phyloP scores from a whole-genome alignment of 2,329 filamentous ascomycete species.

The Microthyrium microscopicum region DNA sequence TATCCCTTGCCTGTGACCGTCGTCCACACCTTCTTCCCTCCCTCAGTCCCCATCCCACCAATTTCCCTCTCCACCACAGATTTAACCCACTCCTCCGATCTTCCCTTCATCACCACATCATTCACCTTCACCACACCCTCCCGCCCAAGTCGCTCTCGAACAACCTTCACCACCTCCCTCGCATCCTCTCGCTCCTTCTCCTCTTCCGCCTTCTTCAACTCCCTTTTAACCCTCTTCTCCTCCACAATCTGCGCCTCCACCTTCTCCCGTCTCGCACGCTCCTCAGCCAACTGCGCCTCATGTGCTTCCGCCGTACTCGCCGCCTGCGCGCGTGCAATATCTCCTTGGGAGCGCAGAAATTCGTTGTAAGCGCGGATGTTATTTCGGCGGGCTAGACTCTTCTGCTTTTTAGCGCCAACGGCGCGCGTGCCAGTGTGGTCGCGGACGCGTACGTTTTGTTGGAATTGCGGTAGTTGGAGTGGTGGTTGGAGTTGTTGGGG shows the following conservation, averaged over 20 bases:
- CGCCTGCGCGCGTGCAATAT: conserved; percentile 26
- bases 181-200: conserved; percentile 21
- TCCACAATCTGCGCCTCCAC: conserved; percentile 27
- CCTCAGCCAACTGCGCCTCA: conserved; percentile 24
- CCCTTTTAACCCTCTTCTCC: conserved; percentile 22
- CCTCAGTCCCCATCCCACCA: conserved; percentile 20
- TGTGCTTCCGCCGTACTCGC: conserved; percentile 27
- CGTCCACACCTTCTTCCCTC: conserved; percentile 12
- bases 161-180: conserved; percentile 15
- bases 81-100: conserved; percentile 26
- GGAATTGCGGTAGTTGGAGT: background rate
- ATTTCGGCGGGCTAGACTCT: conserved; percentile 28
- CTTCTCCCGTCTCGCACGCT: conserved; percentile 25
- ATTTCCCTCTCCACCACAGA: conserved; percentile 21
- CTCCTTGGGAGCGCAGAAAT: conserved; percentile 31
- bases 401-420: conserved; percentile 33
- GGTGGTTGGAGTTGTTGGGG: too few relatives aligned
- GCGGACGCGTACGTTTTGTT: too few relatives aligned
- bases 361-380: conserved; percentile 30
- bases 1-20: conserved; percentile 28
- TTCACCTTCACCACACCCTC: conserved; percentile 19
- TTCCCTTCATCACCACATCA: conserved; percentile 23
- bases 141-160: conserved; percentile 16
- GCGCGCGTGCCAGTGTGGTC: conserved; percentile 15
- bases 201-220: conserved; percentile 20